phyloP scores from a whole-genome alignment of 345 rosid species.

The Dimocarpus longan region DNA sequence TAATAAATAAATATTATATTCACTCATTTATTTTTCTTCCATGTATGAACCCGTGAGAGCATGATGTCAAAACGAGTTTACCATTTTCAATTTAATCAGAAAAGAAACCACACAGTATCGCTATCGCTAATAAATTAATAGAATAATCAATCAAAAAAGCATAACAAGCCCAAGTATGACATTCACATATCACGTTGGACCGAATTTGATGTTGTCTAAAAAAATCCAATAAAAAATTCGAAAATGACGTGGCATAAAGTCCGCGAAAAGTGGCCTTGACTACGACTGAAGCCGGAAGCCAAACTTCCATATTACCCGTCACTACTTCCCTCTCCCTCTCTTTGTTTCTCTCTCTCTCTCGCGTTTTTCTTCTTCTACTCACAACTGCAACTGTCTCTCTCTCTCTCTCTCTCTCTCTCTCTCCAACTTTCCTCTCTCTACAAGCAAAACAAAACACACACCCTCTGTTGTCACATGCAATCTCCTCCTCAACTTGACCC shows the following conservation, averaged over 20 bases:
- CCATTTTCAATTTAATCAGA: no score
- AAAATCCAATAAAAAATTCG: background rate
- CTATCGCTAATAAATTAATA: no score
- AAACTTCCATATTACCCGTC: background rate
- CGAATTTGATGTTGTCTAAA: background rate
- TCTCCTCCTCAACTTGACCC: background rate
- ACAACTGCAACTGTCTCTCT: background rate
- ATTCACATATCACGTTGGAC: background rate
- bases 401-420: background rate
- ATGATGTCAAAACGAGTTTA: no score
- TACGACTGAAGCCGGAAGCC: background rate
- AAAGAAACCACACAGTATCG: no score
- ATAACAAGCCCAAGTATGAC: no score
- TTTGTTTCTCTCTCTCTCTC: background rate
- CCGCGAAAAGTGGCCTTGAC: background rate
- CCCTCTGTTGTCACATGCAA: constrained; percentile 13
- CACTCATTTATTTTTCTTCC: no score
- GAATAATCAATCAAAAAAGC: background rate
- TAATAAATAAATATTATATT: no score
- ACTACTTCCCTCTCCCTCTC: background rate
- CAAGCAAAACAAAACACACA: background rate
- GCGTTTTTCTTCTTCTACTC: background rate
- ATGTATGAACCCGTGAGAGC: no score
- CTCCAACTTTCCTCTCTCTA: constrained; percentile 27
- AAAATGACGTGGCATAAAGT: constrained; percentile 27